Evolutionary conservation across 768 basidiomycete species (phyloP).

Genomic region (Chalciporus piperatus): DNA sequence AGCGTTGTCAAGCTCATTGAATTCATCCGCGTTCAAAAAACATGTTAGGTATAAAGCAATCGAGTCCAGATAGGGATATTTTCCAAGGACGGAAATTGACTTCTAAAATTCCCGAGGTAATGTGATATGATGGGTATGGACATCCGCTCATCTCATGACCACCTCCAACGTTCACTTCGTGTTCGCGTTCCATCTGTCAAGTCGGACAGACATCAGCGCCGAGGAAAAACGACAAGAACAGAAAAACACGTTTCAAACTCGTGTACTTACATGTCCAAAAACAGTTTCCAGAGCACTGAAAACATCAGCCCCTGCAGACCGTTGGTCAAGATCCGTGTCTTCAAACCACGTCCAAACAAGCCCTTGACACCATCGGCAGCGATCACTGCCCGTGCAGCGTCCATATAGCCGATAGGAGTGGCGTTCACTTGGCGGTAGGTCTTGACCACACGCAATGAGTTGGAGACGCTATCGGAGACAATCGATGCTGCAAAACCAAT

Average conservation of each 20-base stretch:
- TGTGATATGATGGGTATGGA: neutral
- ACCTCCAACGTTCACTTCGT: constrained; percentile 7
- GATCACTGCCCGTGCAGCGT: constrained; percentile 76
- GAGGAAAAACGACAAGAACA: neutral
- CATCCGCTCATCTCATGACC: neutral
- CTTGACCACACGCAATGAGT: constrained; percentile 90
- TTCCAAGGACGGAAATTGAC: neutral
- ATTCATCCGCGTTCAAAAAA: neutral
- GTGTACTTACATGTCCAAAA: constrained; percentile 76
- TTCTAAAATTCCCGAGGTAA: no score
- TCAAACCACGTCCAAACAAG: constrained; percentile 84
- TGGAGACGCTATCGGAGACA: constrained; percentile 81
- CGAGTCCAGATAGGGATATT: neutral
- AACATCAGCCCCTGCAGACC: constrained; percentile 92
- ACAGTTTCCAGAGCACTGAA: constrained; percentile 85
- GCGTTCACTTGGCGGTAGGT: constrained; percentile 93
- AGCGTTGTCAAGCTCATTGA: no score
- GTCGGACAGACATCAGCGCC: neutral
- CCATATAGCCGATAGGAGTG: constrained; percentile 71
- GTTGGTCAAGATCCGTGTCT: constrained; percentile 86
- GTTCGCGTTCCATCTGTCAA: constrained; percentile 36
- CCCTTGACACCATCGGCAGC: constrained; percentile 73
- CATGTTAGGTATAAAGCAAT: neutral
- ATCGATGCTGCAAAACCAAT: constrained; percentile 90
- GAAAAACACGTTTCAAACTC: neutral